Percentiles rank a stretch among this genome's conserved stretches.
Conservation (phyloP, 2,329 filamentous ascomycete genomes). For the Apiospora pterosperma region DNA sequence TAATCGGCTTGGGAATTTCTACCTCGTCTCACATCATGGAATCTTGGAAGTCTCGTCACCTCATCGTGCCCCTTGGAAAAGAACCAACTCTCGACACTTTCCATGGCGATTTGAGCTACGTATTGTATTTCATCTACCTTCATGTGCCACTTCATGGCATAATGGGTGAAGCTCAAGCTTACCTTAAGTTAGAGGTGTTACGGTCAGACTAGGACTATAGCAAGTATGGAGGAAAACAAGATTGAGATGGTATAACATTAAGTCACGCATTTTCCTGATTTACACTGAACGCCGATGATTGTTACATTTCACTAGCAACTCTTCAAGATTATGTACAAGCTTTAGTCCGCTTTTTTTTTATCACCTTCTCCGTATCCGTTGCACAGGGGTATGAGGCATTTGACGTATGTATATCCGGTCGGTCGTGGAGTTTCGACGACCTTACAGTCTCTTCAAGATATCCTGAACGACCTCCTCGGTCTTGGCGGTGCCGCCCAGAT, state of each 20-base stretch:
- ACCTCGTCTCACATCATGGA: background rate
- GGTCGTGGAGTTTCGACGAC: background rate
- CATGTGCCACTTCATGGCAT: background rate
- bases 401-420: background rate
- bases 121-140: background rate
- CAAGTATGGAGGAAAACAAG: background rate
- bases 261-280: background rate
- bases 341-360: background rate
- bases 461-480: constrained; percentile 87
- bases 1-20: background rate
- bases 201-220: background rate
- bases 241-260: background rate
- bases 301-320: background rate
- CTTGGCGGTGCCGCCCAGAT: constrained; percentile 82
- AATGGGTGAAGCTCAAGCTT: too few relatives aligned
- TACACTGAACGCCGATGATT: background rate
- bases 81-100: background rate
- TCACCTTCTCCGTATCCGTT: background rate
- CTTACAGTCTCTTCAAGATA: constrained; percentile 76
- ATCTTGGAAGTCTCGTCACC: background rate
- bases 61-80: background rate
- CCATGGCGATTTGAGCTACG: background rate
- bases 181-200: too few relatives aligned
- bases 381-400: background rate
- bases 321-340: background rate